Conservation (phyloP, 1,284 basidiomycete species). For the Puccinia triticina region DNA sequence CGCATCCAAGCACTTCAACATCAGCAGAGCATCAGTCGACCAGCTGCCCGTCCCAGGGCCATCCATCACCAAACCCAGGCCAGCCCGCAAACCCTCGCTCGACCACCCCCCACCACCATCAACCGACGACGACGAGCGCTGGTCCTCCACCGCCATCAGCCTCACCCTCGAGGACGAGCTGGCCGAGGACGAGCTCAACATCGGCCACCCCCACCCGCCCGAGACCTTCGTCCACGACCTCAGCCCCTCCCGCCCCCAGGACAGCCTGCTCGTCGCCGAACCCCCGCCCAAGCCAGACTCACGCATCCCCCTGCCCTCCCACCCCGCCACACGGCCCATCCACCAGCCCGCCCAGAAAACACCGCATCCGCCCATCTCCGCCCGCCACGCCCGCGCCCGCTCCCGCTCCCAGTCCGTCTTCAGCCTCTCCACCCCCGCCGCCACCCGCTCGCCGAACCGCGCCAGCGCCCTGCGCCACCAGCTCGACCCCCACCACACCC, state of each 20-base stretch:
- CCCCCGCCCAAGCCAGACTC: neutral
- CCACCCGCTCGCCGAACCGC: neutral
- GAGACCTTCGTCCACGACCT: constrained; percentile 27
- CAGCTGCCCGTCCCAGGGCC: neutral
- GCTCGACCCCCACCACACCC: neutral
- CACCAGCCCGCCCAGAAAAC: too few species aligned
- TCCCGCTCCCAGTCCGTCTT: neutral
- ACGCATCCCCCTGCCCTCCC: neutral
- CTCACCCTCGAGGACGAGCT: neutral
- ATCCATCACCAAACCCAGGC: neutral
- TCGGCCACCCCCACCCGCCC: neutral
- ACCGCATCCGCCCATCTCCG: neutral
- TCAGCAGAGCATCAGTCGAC: neutral
- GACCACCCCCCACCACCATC: neutral
- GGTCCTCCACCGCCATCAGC: neutral
- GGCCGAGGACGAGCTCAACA: neutral
- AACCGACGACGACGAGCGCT: neutral
- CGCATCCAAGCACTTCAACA: neutral
- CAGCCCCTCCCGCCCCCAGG: neutral
- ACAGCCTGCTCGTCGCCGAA: neutral
- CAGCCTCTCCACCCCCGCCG: neutral
- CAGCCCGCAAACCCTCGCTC: neutral
- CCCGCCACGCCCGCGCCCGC: neutral
- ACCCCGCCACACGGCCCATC: too few species aligned
- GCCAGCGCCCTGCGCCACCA: neutral